phyloP scores from a whole-genome alignment of 768 basidiomycete species.

The Cyclocybe aegerita region DNA sequence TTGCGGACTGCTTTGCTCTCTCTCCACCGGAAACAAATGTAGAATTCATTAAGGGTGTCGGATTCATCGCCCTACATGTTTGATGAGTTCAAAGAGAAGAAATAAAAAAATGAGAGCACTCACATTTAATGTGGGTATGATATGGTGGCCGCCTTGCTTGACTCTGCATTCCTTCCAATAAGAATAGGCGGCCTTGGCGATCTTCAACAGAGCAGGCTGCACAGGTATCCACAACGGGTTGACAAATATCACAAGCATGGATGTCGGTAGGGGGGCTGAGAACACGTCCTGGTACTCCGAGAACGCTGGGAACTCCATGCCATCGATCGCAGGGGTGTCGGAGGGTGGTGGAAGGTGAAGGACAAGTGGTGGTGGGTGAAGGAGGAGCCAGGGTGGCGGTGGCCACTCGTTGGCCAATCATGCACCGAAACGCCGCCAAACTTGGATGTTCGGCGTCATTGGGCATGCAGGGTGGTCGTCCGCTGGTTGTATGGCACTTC shows the following conservation, averaged over 20 bases:
- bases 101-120: slow-evolving; percentile 23
- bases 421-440: no score
- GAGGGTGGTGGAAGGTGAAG: no score
- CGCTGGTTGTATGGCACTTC: no score
- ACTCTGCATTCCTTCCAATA: slow-evolving; percentile 88
- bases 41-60: slow-evolving; percentile 88
- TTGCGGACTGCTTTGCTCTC: slow-evolving; percentile 94
- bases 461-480: no score
- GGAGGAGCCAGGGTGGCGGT: no score
- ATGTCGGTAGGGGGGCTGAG: slow-evolving; percentile 53
- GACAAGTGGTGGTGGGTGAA: no score
- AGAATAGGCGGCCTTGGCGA: slow-evolving; percentile 76
- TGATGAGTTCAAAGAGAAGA: neutral
- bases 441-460: no score
- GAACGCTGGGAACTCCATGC: slow-evolving; percentile 70
- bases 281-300: slow-evolving; percentile 73
- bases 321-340: no score
- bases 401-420: no score
- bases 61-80: slow-evolving; percentile 76
- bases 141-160: slow-evolving; percentile 76
- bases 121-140: slow-evolving; percentile 89
- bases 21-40: slow-evolving; percentile 94
- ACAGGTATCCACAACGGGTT: slow-evolving; percentile 71
- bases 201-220: slow-evolving; percentile 58
- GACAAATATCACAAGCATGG: slow-evolving; percentile 67